Evolutionary conservation across 768 basidiomycete species (phyloP).

Genomic region (Sutorius australiensis): DNA sequence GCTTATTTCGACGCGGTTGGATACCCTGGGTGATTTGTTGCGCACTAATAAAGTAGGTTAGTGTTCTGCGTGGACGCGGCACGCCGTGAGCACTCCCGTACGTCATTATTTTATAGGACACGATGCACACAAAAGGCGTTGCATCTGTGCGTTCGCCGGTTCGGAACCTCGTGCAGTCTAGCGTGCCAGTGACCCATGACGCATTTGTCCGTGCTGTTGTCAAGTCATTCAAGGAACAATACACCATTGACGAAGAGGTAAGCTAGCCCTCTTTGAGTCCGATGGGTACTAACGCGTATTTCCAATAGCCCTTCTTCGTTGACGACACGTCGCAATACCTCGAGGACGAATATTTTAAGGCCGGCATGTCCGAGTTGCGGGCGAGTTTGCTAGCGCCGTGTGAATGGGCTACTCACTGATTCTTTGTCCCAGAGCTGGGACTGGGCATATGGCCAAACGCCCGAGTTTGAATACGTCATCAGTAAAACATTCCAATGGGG

Average conservation of each 20-base stretch:
- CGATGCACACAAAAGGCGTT: slow-evolving; percentile 81
- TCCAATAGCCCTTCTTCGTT: slow-evolving; percentile 38
- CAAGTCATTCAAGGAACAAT: slow-evolving; percentile 61
- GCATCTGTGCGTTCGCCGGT: slow-evolving; percentile 92
- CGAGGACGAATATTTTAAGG: slow-evolving; percentile 55
- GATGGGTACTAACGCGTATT: neutral
- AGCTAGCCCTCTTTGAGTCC: neutral
- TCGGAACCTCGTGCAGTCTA: slow-evolving; percentile 66
- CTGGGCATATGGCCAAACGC: slow-evolving; percentile 91
- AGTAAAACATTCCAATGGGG: slow-evolving; percentile 49
- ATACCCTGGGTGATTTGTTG: slow-evolving; percentile 69
- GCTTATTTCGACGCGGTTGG: slow-evolving; percentile 82
- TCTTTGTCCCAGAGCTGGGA: slow-evolving; percentile 70
- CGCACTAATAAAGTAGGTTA: slow-evolving; percentile 56
- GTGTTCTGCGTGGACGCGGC: neutral
- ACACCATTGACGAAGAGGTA: slow-evolving; percentile 39
- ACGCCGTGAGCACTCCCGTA: neutral
- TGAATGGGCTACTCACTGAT: neutral
- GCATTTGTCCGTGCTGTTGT: slow-evolving; percentile 68
- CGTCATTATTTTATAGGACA: slow-evolving; percentile 45
- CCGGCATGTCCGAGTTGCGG: slow-evolving; percentile 70
- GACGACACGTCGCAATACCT: slow-evolving; percentile 44
- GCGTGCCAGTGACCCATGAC: slow-evolving; percentile 55
- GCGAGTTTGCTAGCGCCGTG: slow-evolving; percentile 36
- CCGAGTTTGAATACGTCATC: slow-evolving; percentile 77